Conservation (phyloP, 768 basidiomycete genomes). For the Lactarius sp. region DNA sequence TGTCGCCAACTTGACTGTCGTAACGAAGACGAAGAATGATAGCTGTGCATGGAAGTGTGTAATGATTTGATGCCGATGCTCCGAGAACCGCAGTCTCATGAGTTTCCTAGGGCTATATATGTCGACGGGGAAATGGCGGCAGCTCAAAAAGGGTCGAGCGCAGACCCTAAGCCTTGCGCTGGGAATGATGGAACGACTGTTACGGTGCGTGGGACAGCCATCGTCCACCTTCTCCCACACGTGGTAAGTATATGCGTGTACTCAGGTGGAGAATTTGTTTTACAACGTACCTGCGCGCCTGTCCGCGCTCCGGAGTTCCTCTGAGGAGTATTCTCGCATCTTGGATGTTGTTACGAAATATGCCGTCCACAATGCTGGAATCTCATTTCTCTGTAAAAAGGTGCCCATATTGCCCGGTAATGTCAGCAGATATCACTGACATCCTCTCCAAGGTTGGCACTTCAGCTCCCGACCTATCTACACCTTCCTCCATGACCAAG, state of each 20-base stretch:
- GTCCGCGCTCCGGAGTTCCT: slow-evolving; percentile 73
- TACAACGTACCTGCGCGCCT: slow-evolving; percentile 89
- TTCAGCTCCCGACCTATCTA: slow-evolving; percentile 73
- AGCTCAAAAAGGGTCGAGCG: slow-evolving; percentile 60
- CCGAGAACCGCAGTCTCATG: neutral
- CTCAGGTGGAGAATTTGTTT: slow-evolving; percentile 91
- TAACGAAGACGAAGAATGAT: slow-evolving; percentile 85
- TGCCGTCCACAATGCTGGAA: slow-evolving; percentile 86
- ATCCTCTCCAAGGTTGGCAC: slow-evolving; percentile 53
- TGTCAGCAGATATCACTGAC: neutral
- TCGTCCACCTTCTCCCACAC: neutral
- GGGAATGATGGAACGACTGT: slow-evolving; percentile 94
- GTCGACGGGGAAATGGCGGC: slow-evolving; percentile 69
- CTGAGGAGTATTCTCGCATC: slow-evolving; percentile 90
- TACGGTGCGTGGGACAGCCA: slow-evolving; percentile 44
- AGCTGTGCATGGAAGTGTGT: slow-evolving; percentile 91
- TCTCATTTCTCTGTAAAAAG: slow-evolving; percentile 91
- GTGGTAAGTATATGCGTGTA: neutral
- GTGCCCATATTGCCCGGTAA: slow-evolving; percentile 35
- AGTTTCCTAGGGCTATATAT: slow-evolving; percentile 39
- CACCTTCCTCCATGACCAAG: slow-evolving; percentile 60
- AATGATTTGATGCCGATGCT: neutral
- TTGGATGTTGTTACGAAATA: slow-evolving; percentile 91
- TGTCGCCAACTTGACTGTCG: slow-evolving; percentile 80
- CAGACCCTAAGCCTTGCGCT: slow-evolving; percentile 85